A percentile compares a stretch with the other conserved stretches of the same genome.
These are phyloP conservation scores for Hymenoscyphus fructigenus DNA, from an alignment of 2,329 filamentous ascomycete species.

Conservation along the genomic window DNA sequence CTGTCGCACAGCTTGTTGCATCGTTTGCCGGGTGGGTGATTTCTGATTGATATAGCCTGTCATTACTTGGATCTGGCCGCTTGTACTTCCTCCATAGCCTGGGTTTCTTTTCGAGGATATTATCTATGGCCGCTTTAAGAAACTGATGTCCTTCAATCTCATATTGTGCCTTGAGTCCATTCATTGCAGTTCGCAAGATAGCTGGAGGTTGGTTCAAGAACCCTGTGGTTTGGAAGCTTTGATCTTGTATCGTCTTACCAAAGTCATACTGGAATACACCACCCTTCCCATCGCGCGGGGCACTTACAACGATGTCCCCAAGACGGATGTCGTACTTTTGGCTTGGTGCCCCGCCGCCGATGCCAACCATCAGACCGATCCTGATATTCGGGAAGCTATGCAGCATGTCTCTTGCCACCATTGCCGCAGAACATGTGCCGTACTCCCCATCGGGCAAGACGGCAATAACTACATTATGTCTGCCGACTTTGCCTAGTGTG, in stretches of 20 bases:
- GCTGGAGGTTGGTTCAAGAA: conserved; percentile 25
- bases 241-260: conserved; percentile 23
- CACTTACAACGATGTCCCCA: conserved; percentile 29
- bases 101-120: conserved; percentile 29
- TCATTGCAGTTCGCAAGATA: conserved; percentile 28
- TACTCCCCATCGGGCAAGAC: conserved; percentile 14
- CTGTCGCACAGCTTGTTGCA: conserved; percentile 18
- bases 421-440: conserved; percentile 20
- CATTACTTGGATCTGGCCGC: conserved; percentile 29
- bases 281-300: conserved; percentile 18
- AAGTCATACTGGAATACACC: conserved; percentile 23
- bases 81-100: conserved; percentile 32
- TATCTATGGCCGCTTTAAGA: conserved; percentile 25
- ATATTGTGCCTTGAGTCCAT: conserved; percentile 27
- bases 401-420: conserved; percentile 19
- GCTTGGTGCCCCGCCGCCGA: conserved; percentile 17
- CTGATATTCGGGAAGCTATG: conserved; percentile 17
- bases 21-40: conserved; percentile 17
- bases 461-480: conserved; percentile 24
- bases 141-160: conserved; percentile 21
- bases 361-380: conserved; percentile 20
- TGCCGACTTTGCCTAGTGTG: conserved; percentile 18
- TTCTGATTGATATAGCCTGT: conserved; percentile 33
- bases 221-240: conserved; percentile 25
- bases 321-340: conserved; percentile 31